phyloP scores from a whole-genome alignment of 2,329 filamentous ascomycete species.

The Neocatenulostroma microsporum region DNA sequence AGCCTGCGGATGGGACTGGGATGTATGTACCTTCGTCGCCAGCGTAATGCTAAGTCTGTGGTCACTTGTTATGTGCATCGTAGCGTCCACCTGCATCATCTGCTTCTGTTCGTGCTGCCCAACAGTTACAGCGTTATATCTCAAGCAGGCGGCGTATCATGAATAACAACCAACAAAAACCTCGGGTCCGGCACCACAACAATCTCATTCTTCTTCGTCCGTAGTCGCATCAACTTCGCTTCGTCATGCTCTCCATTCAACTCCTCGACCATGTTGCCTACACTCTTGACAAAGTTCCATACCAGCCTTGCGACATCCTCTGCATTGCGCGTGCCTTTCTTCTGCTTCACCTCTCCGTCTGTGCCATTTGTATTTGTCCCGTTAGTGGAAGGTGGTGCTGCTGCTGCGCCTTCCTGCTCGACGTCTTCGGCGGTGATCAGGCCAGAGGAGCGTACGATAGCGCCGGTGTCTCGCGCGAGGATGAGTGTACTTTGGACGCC shows the following conservation, averaged over 20 bases:
- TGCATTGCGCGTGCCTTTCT: conserved; percentile 40
- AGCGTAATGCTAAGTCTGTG: no score
- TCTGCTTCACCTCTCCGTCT: conserved; percentile 23
- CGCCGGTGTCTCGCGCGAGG: conserved; percentile 62
- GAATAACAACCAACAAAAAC: conserved; percentile 70
- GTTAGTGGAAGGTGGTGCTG: conserved; percentile 12
- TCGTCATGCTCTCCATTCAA: conserved; percentile 73
- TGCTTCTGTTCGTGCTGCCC: background rate
- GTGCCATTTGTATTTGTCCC: conserved; percentile 12
- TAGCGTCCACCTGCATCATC: background rate
- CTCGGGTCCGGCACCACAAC: conserved; percentile 75
- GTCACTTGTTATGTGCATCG: no score
- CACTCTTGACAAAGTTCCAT: conserved; percentile 64
- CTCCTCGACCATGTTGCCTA: conserved; percentile 62
- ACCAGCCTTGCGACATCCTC: conserved; percentile 70
- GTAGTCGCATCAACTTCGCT: conserved; percentile 63
- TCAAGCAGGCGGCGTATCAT: conserved; percentile 67
- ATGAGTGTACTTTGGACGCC: conserved; percentile 72
- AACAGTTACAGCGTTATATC: background rate
- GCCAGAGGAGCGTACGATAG: conserved; percentile 68
- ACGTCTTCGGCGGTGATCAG: conserved; percentile 54
- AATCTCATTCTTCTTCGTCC: conserved; percentile 78
- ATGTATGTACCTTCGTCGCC: no score
- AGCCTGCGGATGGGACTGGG: no score
- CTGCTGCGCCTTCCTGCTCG: conserved; percentile 36